A percentile compares a stretch with the other conserved stretches of the same genome.
Conservation (phyloP, 768 basidiomycete species). For the Kwoniella newhampshirensis region DNA sequence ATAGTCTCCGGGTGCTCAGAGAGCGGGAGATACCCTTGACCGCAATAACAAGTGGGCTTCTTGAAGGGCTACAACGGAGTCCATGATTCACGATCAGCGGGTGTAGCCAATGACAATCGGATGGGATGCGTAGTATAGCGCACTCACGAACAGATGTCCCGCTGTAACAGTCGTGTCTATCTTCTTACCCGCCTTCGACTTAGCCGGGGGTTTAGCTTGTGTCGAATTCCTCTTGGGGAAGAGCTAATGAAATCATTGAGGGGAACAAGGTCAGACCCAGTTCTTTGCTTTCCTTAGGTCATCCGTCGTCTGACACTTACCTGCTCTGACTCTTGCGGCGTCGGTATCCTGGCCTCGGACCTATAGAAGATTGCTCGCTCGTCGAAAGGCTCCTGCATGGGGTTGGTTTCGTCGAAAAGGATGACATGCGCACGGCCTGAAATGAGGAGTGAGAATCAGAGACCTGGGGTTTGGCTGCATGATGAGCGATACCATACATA, state of each 20-base stretch:
- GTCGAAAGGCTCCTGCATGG: conserved; percentile 21
- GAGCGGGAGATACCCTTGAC: conserved; percentile 10
- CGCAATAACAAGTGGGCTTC: conserved; percentile 18
- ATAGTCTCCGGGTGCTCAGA: conserved; percentile 10
- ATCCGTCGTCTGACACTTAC: background rate
- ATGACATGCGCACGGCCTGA: conserved; percentile 22
- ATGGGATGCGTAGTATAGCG: no score
- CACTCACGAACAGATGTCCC: conserved; percentile 17
- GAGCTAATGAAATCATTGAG: conserved; percentile 1
- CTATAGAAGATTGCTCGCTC: conserved; percentile 15
- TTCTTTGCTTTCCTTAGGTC: no score
- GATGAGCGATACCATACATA: no score
- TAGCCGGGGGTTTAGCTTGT: background rate
- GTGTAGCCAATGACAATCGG: background rate
- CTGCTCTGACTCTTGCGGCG: background rate
- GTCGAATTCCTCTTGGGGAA: background rate
- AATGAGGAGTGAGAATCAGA: no score
- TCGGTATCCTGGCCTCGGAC: conserved; percentile 5
- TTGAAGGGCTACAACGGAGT: conserved; percentile 4
- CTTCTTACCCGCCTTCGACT: conserved; percentile 3
- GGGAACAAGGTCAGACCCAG: no score
- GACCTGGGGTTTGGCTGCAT: no score
- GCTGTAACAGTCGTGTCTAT: background rate
- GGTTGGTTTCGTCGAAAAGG: conserved; percentile 26
- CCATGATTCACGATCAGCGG: background rate